These are phyloP conservation scores for Aspergillus kassunensis DNA, from an alignment of 495 filamentous ascomycete species.

Conservation along the genomic window DNA sequence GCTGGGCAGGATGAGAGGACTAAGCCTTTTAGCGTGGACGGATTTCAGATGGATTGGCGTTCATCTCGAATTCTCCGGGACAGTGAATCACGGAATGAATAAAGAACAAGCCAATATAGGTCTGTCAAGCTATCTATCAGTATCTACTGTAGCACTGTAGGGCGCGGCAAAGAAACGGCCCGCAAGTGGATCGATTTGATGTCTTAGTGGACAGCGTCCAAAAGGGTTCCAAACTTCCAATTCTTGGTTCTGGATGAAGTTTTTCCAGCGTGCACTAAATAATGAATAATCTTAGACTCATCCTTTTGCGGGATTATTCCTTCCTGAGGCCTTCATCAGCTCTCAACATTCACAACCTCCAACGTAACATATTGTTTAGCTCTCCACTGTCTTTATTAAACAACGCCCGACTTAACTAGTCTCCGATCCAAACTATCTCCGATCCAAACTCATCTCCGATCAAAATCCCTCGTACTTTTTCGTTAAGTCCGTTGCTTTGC, in stretches of 20 bases:
- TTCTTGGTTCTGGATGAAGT: neutral
- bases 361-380: neutral
- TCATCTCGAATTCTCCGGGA: no score
- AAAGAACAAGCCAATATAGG: neutral
- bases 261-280: neutral
- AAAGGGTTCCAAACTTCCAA: neutral
- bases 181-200: no score
- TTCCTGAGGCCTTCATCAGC: neutral
- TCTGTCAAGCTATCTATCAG: no score
- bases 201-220: no score
- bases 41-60: no score
- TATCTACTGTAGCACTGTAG: no score
- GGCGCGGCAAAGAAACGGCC: no score
- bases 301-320: constrained; percentile 3
- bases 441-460: neutral
- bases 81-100: no score
- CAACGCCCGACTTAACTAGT: neutral
- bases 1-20: neutral
- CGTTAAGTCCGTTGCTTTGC: no score
- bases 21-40: constrained; percentile 5
- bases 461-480: neutral
- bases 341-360: neutral
- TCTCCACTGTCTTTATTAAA: neutral
- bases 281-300: neutral
- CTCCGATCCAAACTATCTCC: no score